Base-by-base conservation (phyloP, 139 green algal species). In the Chlorella sp. region DNA sequence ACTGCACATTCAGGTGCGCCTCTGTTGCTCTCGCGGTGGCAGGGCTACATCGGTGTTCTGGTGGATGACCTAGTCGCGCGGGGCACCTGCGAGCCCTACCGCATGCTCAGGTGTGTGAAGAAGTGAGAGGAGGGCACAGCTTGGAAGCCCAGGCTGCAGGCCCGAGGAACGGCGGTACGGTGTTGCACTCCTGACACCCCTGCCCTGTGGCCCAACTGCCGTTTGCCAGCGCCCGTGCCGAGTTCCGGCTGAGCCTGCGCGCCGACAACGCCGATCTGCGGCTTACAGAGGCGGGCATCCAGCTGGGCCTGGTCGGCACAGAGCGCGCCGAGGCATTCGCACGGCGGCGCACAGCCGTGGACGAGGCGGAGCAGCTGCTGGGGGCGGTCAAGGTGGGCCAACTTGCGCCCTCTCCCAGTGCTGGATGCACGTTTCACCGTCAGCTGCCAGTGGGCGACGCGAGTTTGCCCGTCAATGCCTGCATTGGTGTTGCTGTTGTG, bases 231-330 rank as follows among this genome's bases (percentile, higher is more conserved):
- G 75, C 86, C 0, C 75, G 86, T 33, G 86, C 84, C 23, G 86
- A 91, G 55, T 90, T 86, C 51, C 63, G 86, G n/a, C 77, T 91
- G 53, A 41, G 42, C 38, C 69, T 92, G 67, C 73, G 87, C 3
- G 63, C 86, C 2, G 87, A 92, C 61, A 91, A 87, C 40, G 87
- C 87, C 7, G 87, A 92, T 50, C 31, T 82, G 35, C 67, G 87
- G 51, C 71, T 92, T 15, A 86, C 82, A 5, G 40, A 76, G 48
- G 14, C 43, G 43, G 87, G 84, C 29, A 64, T 79, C 11, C 40
- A 75, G 61, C 63, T 80, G 31, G 87, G 86, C 0, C 67, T 92
- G 45, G 80, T 90, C 35, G 60, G 48, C 14, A 9, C 36, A 9
- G 61, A 64, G 35, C 64, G 73, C 35, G 56, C 58, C 17, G 65